Conservation (phyloP, 2,329 filamentous ascomycete species). For the Bipolaris gigantea region DNA sequence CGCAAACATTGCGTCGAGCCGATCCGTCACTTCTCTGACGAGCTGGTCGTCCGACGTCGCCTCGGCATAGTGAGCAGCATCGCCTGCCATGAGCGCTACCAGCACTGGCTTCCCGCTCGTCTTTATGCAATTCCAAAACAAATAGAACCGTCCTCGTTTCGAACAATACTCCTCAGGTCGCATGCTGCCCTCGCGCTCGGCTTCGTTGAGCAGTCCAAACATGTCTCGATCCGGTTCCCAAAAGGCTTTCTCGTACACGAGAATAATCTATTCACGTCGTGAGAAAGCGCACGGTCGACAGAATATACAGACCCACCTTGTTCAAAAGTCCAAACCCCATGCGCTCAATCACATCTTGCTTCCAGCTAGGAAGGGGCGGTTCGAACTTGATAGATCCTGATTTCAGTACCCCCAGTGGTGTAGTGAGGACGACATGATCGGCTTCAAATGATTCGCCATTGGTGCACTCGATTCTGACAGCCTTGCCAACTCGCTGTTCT, state of each 20-base stretch:
- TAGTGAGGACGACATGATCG: slow-evolving; percentile 89
- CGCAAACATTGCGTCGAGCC: slow-evolving; percentile 75
- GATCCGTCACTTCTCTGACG: slow-evolving; percentile 75
- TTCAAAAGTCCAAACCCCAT: slow-evolving; percentile 94
- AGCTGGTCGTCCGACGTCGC: slow-evolving; percentile 72
- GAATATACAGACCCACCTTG: slow-evolving; percentile 59
- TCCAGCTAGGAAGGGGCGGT: slow-evolving; percentile 88
- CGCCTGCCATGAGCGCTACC: slow-evolving; percentile 92
- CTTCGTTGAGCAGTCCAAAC: slow-evolving; percentile 84
- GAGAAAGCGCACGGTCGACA: slow-evolving; percentile 2
- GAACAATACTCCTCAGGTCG: slow-evolving; percentile 77
- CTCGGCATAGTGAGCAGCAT: slow-evolving; percentile 89
- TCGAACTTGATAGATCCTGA: slow-evolving; percentile 79
- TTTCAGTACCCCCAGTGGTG: slow-evolving; percentile 89
- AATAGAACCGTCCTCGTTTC: slow-evolving; percentile 87
- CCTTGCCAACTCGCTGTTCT: slow-evolving; percentile 22
- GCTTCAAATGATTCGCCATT: slow-evolving; percentile 77
- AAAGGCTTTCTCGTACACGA: slow-evolving; percentile 86
- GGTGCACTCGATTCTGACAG: slow-evolving; percentile 61
- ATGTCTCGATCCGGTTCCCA: slow-evolving; percentile 92
- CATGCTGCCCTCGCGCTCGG: slow-evolving; percentile 69
- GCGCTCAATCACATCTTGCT: slow-evolving; percentile 74
- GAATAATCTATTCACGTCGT: slow-evolving; percentile 59
- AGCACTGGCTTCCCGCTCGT: slow-evolving; percentile 84
- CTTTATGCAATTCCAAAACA: slow-evolving; percentile 95